phyloP scores from a whole-genome alignment of 768 basidiomycete genomes.

The Tylopilus balloui region DNA sequence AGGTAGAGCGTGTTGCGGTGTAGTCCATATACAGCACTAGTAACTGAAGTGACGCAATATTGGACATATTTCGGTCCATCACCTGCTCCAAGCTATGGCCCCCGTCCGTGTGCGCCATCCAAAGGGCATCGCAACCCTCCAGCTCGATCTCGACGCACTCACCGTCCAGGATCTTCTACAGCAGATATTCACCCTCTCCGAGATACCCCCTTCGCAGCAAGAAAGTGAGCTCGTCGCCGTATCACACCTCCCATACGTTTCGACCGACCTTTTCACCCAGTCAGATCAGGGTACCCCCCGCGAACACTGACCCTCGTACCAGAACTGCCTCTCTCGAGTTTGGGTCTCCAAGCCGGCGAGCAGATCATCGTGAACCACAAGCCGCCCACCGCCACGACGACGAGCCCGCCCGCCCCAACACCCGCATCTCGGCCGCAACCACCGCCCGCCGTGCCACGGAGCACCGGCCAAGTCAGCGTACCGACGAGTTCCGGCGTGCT shows the following conservation, averaged over 20 bases:
- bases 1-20: slow-evolving; percentile 8
- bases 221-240: slow-evolving; percentile 50
- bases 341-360: slow-evolving; percentile 76
- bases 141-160: slow-evolving; percentile 56
- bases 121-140: slow-evolving; percentile 73
- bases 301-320: slow-evolving; percentile 64
- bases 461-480: slow-evolving; percentile 52
- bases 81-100: slow-evolving; percentile 46
- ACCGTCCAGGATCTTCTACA: slow-evolving; percentile 76
- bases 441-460: slow-evolving; percentile 14
- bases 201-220: slow-evolving; percentile 74
- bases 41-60: slow-evolving; percentile 12
- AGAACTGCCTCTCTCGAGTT: slow-evolving; percentile 67
- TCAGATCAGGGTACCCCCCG: slow-evolving; percentile 86
- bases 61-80: background rate
- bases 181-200: slow-evolving; percentile 58
- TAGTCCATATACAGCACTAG: slow-evolving; percentile 14
- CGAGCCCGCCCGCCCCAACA: slow-evolving; percentile 6
- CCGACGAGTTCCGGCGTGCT: slow-evolving; percentile 60
- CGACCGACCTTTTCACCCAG: slow-evolving; percentile 33
- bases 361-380: slow-evolving; percentile 74
- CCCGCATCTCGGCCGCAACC: slow-evolving; percentile 14
- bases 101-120: slow-evolving; percentile 80
- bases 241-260: background rate
- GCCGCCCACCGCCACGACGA: slow-evolving; percentile 13